These are phyloP conservation scores for Cutaneotrichosporon cutaneum DNA, from an alignment of 1,284 basidiomycete genomes.

Conservation along the genomic window DNA sequence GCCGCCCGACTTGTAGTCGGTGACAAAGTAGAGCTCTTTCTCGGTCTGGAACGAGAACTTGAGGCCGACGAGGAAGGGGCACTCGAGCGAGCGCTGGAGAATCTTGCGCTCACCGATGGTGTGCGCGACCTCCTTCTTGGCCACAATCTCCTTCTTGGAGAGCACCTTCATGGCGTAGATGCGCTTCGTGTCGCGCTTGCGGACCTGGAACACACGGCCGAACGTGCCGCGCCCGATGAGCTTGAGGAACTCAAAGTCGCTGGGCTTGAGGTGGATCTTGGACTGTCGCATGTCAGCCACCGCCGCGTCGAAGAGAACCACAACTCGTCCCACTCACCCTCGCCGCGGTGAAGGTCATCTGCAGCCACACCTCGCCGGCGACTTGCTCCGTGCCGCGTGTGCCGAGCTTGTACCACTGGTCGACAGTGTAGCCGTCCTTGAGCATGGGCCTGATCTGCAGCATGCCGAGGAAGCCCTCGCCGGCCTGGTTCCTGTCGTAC, in stretches of 20 bases:
- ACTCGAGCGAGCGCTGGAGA: conserved; percentile 87
- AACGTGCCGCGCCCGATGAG: conserved; percentile 98
- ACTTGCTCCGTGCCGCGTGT: conserved; percentile 77
- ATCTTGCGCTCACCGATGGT: conserved; percentile 99
- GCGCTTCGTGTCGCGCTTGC: conserved; percentile 94
- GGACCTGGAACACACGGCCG: conserved; percentile 98
- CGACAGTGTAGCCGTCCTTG: conserved; percentile 86
- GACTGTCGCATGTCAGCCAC: conserved; percentile 56
- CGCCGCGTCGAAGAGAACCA: neutral
- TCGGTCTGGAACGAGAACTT: conserved; percentile 99
- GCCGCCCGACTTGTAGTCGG: conserved; percentile 98
- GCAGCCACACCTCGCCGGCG: conserved; percentile 89
- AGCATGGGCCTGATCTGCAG: conserved; percentile 88
- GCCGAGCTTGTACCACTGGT: conserved; percentile 88
- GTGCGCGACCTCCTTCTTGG: conserved; percentile 98
- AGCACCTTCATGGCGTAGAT: conserved; percentile 99
- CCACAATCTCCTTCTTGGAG: conserved; percentile 97
- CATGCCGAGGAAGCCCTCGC: conserved; percentile 83
- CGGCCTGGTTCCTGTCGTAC: conserved; percentile 85
- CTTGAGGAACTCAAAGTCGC: conserved; percentile 98
- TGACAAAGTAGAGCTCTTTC: conserved; percentile 91
- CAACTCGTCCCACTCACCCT: conserved; percentile 61
- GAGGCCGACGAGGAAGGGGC: conserved; percentile 95
- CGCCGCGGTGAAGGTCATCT: conserved; percentile 87
- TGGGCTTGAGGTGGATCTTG: conserved; percentile 76